Percentiles rank a stretch among this genome's conserved stretches.
Conservation (phyloP, 148 eudicot genomes). For the Selenicereus undatus region DNA sequence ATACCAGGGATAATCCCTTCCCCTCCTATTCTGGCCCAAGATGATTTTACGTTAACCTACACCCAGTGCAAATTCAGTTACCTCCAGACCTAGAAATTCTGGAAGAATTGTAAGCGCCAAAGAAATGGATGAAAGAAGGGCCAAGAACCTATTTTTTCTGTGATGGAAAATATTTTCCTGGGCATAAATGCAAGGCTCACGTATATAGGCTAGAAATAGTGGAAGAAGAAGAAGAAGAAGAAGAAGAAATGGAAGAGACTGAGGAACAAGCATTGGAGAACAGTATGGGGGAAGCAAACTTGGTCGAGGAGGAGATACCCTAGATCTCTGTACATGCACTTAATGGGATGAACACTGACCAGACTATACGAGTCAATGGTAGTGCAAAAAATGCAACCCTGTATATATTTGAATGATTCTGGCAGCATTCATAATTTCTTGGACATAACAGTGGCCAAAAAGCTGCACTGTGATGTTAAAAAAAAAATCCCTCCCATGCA, state of each 20-base stretch:
- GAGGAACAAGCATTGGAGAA: too few species aligned
- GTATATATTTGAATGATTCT: neutral
- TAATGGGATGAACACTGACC: neutral
- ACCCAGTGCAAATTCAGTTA: too few species aligned
- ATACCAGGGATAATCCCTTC: too few species aligned
- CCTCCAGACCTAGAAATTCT: neutral
- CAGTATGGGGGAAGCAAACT: neutral
- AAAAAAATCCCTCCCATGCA: neutral
- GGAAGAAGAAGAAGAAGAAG: neutral
- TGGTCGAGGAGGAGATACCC: neutral
- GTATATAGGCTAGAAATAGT: neutral
- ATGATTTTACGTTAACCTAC: too few species aligned
- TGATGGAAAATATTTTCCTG: neutral
- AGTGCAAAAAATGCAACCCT: neutral
- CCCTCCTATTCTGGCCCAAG: too few species aligned
- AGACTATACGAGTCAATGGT: neutral
- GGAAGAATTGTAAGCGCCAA: neutral
- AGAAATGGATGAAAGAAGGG: neutral
- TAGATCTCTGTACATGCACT: neutral
- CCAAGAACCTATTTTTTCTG: neutral
- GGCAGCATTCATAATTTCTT: neutral
- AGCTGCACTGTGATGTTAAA: neutral
- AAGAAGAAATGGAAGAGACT: too few species aligned
- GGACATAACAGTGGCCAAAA: neutral
- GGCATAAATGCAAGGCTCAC: neutral